phyloP scores from a whole-genome alignment of 148 eudicot species.

The Silene latifolia region DNA sequence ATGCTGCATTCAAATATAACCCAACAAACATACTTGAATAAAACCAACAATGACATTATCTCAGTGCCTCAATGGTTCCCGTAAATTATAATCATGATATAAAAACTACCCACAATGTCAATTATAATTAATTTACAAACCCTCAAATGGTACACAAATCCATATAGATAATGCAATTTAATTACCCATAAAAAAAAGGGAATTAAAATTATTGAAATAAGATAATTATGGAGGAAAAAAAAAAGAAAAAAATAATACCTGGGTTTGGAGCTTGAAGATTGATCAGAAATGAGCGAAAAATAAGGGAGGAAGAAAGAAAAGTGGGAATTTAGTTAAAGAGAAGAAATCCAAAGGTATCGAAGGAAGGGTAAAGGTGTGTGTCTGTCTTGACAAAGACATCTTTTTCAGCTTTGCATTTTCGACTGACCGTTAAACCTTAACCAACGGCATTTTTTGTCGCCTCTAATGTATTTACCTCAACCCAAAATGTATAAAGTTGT shows the following conservation, averaged over 20 bases:
- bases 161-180: neutral
- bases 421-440: constrained; percentile 36
- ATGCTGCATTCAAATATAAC: neutral
- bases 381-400: constrained; percentile 24
- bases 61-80: no score
- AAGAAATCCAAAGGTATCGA: neutral
- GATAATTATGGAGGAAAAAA: neutral
- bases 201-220: neutral
- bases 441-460: constrained; percentile 24
- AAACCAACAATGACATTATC: no score
- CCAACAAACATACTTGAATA: neutral
- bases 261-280: constrained; percentile 27
- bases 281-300: constrained; percentile 23
- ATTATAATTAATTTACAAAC: neutral
- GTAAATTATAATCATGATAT: neutral
- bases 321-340: neutral
- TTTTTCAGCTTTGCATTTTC: constrained; percentile 14
- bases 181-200: neutral
- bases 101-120: neutral
- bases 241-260: constrained; percentile 24
- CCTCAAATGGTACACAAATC: constrained; percentile 10
- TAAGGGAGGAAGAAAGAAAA: constrained; percentile 9
- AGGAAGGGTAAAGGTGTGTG: neutral
- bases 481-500: no score
- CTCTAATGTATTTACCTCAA: neutral